Conservation (phyloP, 345 rosid genomes). For the Angophora floribunda region DNA sequence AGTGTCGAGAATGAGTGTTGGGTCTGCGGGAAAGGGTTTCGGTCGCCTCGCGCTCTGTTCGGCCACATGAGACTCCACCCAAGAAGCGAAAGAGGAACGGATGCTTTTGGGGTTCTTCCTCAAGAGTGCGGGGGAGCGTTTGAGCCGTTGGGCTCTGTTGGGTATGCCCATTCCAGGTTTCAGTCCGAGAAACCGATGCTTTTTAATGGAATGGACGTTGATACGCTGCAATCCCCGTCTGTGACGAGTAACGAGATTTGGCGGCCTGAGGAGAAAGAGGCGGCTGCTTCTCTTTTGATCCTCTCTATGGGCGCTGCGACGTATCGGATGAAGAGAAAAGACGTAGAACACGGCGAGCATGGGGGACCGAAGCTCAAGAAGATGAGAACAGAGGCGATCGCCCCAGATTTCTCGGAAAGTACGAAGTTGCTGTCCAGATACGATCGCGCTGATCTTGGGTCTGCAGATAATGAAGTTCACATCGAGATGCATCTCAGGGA, state of each 20-base stretch:
- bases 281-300: not conserved
- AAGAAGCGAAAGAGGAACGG: not conserved
- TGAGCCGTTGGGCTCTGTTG: not conserved
- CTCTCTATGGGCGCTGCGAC: not conserved
- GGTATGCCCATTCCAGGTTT: not conserved
- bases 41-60: not conserved
- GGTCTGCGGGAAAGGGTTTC: not conserved
- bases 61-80: slow-evolving; percentile 1
- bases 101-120: not conserved
- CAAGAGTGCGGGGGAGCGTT: not conserved
- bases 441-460: not conserved
- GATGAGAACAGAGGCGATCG: not conserved
- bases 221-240: not conserved
- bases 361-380: not conserved
- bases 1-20: not conserved
- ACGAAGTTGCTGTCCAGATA: not conserved
- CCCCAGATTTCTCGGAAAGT: not conserved
- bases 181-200: not conserved
- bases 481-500: not conserved
- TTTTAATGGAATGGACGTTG: not conserved
- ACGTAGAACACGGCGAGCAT: not conserved
- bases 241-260: not conserved
- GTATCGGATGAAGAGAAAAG: not conserved
- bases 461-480: not conserved
- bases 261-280: not conserved